Percentiles rank a stretch among this genome's conserved stretches.
phyloP scores from a whole-genome alignment of 129 eudicot species.

The Deinandra increscens region DNA sequence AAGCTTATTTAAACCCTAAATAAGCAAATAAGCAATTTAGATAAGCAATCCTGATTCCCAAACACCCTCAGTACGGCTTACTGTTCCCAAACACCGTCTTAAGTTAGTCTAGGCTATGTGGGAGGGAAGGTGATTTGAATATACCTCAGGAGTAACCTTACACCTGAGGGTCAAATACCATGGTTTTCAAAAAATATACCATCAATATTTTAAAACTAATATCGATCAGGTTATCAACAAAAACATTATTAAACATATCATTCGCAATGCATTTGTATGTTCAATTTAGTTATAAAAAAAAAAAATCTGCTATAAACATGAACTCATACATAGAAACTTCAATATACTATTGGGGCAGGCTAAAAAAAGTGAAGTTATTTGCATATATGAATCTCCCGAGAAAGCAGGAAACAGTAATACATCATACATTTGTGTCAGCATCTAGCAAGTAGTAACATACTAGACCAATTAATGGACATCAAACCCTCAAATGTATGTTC shows the following conservation, averaged over 20 bases:
- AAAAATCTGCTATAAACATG: neutral
- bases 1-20: neutral
- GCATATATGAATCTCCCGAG: no score
- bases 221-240: neutral
- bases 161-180: no score
- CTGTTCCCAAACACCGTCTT: no score
- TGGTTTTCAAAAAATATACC: neutral
- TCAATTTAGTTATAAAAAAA: no score
- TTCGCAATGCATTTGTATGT: no score
- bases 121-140: no score
- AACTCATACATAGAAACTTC: neutral
- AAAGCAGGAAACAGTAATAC: no score
- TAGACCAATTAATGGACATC: neutral
- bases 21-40: neutral
- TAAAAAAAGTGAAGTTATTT: no score
- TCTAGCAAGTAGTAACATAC: neutral
- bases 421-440: no score
- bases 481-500: neutral
- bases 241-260: neutral
- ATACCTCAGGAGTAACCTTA: no score
- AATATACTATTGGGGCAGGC: neutral
- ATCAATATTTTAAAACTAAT: neutral
- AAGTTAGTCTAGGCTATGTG: no score
- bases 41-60: conserved; percentile 12
- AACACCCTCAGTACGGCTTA: neutral